Base-by-base conservation (phyloP, 768 basidiomycete species). In the Phylloporus rhodoxanthus region DNA sequence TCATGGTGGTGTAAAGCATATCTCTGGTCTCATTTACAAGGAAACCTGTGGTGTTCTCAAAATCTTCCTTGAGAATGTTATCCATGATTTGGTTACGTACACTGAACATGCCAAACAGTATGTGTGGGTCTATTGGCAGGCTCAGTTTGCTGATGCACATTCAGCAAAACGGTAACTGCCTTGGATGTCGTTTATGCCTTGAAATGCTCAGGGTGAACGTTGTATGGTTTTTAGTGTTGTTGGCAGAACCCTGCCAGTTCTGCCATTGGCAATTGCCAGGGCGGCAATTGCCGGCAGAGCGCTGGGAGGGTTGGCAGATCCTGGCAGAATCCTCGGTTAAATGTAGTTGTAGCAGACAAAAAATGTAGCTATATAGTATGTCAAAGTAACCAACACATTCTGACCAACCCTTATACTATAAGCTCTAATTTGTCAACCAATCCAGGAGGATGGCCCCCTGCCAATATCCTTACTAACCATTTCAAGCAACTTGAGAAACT, bases 1-100 rank as follows among this genome's bases (percentile, higher is more conserved):
- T 64, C 84, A 88, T 78, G 89, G 90, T 64, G 90, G 90, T 81
- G 90, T 92, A 58, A 92, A 92, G 76, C 86, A 85, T 84, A 87
- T 89, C 65, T 86, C 84, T 36, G 87, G 85, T 52, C 78, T 91
- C 52, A 90, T 92, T 71, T 91, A 92, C 67, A 90, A 92, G 68
- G 90, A 92, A 76, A 91, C 90, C 25, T 87, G 90, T 67, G 87
- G 89, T 72, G 90, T 92, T 14, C 75, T 92, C 64, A 92, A 91
- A 73, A 88, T 91, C 62, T 91, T 90, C 79, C 75, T 89, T n/a
- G 87, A 89, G 72, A 87, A 85, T 52, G 82, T 82, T 10, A 29
- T 91, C 65, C 82, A 88, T 53, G 89, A 91, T 70, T 88, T 86
- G 10, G 89, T 91, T 58, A 91, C 89, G 52, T 91, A 92, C 77